Evolutionary conservation across 306 rosid species (phyloP).

Genomic region (Luffa acutangula): DNA sequence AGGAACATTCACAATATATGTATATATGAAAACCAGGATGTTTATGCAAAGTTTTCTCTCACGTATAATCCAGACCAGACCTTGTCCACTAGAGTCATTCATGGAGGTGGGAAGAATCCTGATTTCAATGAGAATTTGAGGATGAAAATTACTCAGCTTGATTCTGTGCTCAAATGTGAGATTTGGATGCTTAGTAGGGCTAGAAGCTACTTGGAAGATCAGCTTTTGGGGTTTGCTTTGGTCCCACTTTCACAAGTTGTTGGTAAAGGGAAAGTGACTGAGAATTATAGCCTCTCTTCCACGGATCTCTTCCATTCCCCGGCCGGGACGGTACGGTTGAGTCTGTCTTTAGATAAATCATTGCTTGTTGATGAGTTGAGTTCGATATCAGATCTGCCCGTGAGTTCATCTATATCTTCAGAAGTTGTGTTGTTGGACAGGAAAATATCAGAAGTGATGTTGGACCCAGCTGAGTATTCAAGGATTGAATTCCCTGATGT

Average conservation of each 20-base stretch:
- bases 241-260: slow-evolving; percentile 56
- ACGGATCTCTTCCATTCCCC: slow-evolving; percentile 96
- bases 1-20: slow-evolving; percentile 85
- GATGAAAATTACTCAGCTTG: slow-evolving; percentile 55
- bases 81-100: slow-evolving; percentile 53
- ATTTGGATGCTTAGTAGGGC: slow-evolving; percentile 91
- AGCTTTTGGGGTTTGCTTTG: slow-evolving; percentile 79
- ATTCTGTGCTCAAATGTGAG: slow-evolving; percentile 81
- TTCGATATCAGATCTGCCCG: slow-evolving; percentile 28
- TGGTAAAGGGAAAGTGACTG: slow-evolving; percentile 56
- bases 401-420: slow-evolving; percentile 68
- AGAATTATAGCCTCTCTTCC: slow-evolving; percentile 73
- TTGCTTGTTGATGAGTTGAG: slow-evolving; percentile 20
- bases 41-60: slow-evolving; percentile 83
- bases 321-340: slow-evolving; percentile 74
- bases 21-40: slow-evolving; percentile 90
- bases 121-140: slow-evolving; percentile 65
- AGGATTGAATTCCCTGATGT: slow-evolving; percentile 87
- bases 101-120: slow-evolving; percentile 78
- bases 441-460: slow-evolving; percentile 36
- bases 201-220: slow-evolving; percentile 73
- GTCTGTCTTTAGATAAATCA: slow-evolving; percentile 40
- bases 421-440: slow-evolving; percentile 72
- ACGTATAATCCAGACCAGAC: slow-evolving; percentile 83
- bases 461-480: slow-evolving; percentile 59